Evolutionary conservation across 2,329 filamentous ascomycete genomes (phyloP).

Genomic region (Paramyrothecium sp.): DNA sequence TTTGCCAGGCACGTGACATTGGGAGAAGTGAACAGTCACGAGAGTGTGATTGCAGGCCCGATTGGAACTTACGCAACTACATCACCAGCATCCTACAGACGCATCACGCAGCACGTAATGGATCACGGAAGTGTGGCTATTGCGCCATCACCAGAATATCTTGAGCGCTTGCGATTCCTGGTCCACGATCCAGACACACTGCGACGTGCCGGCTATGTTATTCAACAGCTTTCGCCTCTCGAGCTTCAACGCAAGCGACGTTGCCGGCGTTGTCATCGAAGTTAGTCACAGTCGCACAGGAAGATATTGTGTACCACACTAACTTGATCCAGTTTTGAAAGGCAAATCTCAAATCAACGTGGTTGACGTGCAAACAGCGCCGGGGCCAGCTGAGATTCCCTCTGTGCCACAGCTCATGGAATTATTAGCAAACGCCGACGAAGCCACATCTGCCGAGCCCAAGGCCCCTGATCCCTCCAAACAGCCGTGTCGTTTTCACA

Average conservation of each 20-base stretch:
- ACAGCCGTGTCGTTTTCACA: slow-evolving; percentile 22
- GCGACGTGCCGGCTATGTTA: slow-evolving; percentile 21
- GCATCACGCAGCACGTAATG: background rate
- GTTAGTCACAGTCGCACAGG: slow-evolving; percentile 12
- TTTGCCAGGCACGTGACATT: too few relatives aligned
- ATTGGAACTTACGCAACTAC: background rate
- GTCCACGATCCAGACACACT: slow-evolving; percentile 16
- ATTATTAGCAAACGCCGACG: too few relatives aligned
- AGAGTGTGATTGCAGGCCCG: too few relatives aligned
- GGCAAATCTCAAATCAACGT: background rate
- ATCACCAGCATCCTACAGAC: background rate
- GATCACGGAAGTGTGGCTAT: background rate
- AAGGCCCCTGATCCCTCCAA: background rate
- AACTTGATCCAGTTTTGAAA: background rate
- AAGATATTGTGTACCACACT: background rate
- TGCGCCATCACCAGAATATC: slow-evolving; percentile 8
- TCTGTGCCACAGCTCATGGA: too few relatives aligned
- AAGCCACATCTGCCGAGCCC: too few relatives aligned
- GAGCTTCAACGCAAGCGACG: slow-evolving; percentile 29
- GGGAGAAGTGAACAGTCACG: too few relatives aligned
- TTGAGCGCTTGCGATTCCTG: slow-evolving; percentile 13
- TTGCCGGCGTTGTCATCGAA: slow-evolving; percentile 23
- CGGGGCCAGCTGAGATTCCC: too few relatives aligned
- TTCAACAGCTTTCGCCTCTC: slow-evolving; percentile 17
- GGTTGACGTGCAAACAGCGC: too few relatives aligned